Conservation (phyloP, 192 early-diverging fungal species). For the Helicostylum pulchrum region DNA sequence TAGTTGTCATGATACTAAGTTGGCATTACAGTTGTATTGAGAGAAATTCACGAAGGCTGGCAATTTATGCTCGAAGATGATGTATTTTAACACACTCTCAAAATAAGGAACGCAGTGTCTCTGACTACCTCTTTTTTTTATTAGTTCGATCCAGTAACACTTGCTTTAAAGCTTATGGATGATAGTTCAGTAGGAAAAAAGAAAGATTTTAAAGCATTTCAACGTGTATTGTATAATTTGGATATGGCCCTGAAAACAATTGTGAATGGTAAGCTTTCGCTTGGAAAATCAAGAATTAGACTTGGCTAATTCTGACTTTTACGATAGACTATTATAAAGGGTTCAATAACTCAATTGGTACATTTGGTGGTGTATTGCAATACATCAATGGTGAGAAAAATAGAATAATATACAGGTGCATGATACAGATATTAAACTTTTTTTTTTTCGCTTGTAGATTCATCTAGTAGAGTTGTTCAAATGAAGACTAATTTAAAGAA, state of each 20-base stretch:
- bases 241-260: slow-evolving; percentile 68
- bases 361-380: slow-evolving; percentile 73
- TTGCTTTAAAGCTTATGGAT: slow-evolving; percentile 74
- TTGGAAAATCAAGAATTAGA: not conserved
- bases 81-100: slow-evolving; percentile 24
- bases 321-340: slow-evolving; percentile 70
- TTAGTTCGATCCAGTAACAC: slow-evolving; percentile 69
- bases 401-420: not conserved
- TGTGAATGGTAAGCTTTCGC: slow-evolving; percentile 50
- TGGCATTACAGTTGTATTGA: slow-evolving; percentile 23
- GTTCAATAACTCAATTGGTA: slow-evolving; percentile 79
- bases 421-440: not conserved
- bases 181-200: slow-evolving; percentile 62
- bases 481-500: slow-evolving; percentile 62
- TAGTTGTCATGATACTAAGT: not conserved
- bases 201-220: slow-evolving; percentile 65
- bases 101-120: not conserved
- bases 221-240: slow-evolving; percentile 51
- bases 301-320: not conserved
- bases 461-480: slow-evolving; percentile 60
- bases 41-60: slow-evolving; percentile 47
- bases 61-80: slow-evolving; percentile 54
- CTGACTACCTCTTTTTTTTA: not conserved
- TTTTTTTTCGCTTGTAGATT: slow-evolving; percentile 34
- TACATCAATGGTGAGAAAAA: slow-evolving; percentile 53